Evolutionary conservation across 495 filamentous ascomycete genomes (phyloP).

Genomic region (Copromyces sp.): DNA sequence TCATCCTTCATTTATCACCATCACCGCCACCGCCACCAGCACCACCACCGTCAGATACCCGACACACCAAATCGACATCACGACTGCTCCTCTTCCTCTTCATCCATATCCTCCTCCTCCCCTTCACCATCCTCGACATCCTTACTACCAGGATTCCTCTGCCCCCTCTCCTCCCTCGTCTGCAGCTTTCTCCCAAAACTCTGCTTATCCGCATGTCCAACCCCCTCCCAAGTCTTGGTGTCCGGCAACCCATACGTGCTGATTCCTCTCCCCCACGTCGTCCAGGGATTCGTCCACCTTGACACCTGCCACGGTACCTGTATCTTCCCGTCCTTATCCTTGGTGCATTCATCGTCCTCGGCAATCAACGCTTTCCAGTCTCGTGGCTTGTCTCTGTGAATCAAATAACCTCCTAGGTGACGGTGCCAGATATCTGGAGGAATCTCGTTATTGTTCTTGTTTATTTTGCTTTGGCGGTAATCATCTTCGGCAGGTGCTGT

Average conservation of each 20-base stretch:
- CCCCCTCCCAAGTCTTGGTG: conserved; percentile 25
- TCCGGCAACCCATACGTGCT: conserved; percentile 24
- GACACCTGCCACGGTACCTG: conserved; percentile 10
- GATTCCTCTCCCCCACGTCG: conserved; percentile 24
- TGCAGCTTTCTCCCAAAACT: conserved; percentile 15
- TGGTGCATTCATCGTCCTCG: neutral
- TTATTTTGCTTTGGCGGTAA: neutral
- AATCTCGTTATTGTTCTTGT: conserved; percentile 1
- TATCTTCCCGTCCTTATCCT: conserved; percentile 2
- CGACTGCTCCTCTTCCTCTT: conserved; percentile 5
- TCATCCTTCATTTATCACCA: no score
- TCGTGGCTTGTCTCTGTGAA: conserved; percentile 25
- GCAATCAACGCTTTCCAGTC: conserved; percentile 18
- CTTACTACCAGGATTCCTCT: neutral
- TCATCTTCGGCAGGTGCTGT: neutral
- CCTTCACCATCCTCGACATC: neutral
- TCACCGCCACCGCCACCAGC: neutral
- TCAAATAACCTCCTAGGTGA: conserved; percentile 21
- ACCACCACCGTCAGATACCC: neutral
- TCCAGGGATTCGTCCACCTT: conserved; percentile 24
- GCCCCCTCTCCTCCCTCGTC: conserved; percentile 6
- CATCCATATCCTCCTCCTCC: neutral
- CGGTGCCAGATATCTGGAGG: conserved; percentile 24
- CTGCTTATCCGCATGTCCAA: conserved; percentile 22
- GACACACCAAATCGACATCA: neutral